Conservation (phyloP, 441 rosid genomes). For the Eruca vesicaria region DNA sequence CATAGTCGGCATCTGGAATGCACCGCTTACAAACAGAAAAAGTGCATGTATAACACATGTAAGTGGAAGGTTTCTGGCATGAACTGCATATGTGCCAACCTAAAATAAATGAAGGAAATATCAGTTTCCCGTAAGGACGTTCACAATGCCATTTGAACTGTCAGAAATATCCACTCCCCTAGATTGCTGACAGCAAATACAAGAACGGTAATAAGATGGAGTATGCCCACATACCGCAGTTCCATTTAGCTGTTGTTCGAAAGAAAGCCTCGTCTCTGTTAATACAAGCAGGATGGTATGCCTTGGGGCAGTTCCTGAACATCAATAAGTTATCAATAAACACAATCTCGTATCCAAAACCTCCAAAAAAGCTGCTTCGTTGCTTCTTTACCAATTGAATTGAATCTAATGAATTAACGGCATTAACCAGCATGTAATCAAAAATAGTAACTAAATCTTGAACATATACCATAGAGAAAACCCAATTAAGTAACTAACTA, state of each 20-base stretch:
- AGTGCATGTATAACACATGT: conserved; percentile 97
- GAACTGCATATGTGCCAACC: conserved; percentile 94
- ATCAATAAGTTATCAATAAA: conserved; percentile 20
- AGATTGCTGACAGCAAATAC: conserved; percentile 9
- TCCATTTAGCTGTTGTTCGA: conserved; percentile 91
- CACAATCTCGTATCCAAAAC: conserved; percentile 5
- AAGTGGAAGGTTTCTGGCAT: conserved; percentile 82
- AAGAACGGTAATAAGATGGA: background rate
- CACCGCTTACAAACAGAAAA: conserved; percentile 97
- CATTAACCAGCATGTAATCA: background rate
- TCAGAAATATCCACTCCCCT: background rate
- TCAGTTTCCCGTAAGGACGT: background rate
- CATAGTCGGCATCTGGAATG: conserved; percentile 85
- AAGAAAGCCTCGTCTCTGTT: conserved; percentile 92
- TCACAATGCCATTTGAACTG: background rate
- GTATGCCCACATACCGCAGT: conserved; percentile 67
- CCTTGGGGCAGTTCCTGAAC: conserved; percentile 97
- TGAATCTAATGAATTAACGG: conserved; percentile 4
- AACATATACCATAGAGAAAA: background rate
- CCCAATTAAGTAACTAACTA: background rate
- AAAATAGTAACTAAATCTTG: background rate
- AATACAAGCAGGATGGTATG: conserved; percentile 95
- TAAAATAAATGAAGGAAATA: conserved; percentile 43
- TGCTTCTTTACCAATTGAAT: conserved; percentile 2
- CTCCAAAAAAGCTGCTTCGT: background rate